These are phyloP conservation scores for Mucor irregularis DNA, from an alignment of 371 early-diverging fungal species.

Conservation along the genomic window DNA sequence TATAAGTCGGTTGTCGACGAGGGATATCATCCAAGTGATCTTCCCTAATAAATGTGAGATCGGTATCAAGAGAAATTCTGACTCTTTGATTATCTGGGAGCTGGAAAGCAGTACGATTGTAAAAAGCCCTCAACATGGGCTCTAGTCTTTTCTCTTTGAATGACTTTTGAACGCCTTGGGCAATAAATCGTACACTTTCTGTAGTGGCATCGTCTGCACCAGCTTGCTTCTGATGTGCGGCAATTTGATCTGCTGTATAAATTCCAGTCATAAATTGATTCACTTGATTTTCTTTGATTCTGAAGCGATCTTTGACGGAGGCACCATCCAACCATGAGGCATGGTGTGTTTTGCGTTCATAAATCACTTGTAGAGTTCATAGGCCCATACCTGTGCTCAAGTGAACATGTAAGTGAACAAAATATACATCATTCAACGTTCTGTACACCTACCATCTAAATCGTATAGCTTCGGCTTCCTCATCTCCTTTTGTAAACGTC, in stretches of 20 bases:
- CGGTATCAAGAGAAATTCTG: constrained; percentile 94
- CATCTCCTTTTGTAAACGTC: constrained; percentile 85
- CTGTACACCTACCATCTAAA: constrained; percentile 85
- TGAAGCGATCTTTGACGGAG: constrained; percentile 60
- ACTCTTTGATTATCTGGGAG: constrained; percentile 94
- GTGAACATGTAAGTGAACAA: constrained; percentile 15
- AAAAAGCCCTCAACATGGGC: constrained; percentile 90
- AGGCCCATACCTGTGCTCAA: constrained; percentile 67
- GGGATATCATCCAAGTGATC: constrained; percentile 70
- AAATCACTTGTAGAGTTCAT: constrained; percentile 59
- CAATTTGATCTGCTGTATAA: constrained; percentile 84
- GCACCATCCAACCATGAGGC: constrained; percentile 94
- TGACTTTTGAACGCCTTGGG: constrained; percentile 72
- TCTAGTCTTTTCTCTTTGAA: constrained; percentile 75
- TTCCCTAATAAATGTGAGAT: constrained; percentile 95
- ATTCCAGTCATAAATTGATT: constrained; percentile 62
- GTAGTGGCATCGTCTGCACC: constrained; percentile 56
- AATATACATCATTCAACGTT: background rate
- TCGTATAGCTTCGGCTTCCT: constrained; percentile 86
- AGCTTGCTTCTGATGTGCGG: constrained; percentile 74
- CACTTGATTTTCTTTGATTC: constrained; percentile 42
- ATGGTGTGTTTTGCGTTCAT: constrained; percentile 97
- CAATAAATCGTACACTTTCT: constrained; percentile 22
- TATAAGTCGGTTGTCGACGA: constrained; percentile 57
- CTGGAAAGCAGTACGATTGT: constrained; percentile 98